A percentile compares a stretch with the other conserved stretches of the same genome.
Conservation (phyloP, 768 basidiomycete species). For the Tricholoma saponaceum region DNA sequence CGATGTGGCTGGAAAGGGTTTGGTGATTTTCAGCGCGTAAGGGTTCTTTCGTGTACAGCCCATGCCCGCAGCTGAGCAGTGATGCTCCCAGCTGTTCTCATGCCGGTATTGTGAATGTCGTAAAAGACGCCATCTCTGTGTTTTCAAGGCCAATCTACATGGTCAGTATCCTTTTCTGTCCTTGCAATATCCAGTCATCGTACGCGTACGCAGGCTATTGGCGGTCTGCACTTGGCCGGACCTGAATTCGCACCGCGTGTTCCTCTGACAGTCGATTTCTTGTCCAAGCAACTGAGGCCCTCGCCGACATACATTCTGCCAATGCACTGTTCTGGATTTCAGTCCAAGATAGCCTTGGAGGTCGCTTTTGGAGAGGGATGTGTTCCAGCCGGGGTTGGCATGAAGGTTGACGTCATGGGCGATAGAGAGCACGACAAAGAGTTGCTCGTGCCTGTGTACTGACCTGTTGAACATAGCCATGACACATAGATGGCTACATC, state of each 20-base stretch:
- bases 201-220: constrained; percentile 50
- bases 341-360: constrained; percentile 69
- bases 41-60: constrained; percentile 21
- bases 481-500: neutral
- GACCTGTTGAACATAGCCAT: neutral
- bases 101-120: constrained; percentile 83
- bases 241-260: constrained; percentile 63
- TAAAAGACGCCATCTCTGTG: constrained; percentile 59
- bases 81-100: constrained; percentile 43
- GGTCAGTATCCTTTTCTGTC: constrained; percentile 34
- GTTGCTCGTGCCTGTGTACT: constrained; percentile 29
- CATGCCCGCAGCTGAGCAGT: neutral
- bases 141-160: constrained; percentile 74
- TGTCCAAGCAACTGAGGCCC: constrained; percentile 57
- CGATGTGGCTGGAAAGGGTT: constrained; percentile 77
- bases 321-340: constrained; percentile 84
- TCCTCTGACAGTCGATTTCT: constrained; percentile 64
- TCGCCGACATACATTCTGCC: constrained; percentile 70
- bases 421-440: constrained; percentile 37
- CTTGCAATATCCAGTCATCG: neutral
- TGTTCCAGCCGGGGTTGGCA: constrained; percentile 75
- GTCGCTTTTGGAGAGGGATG: constrained; percentile 67
- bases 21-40: constrained; percentile 82
- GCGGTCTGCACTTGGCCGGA: constrained; percentile 80
- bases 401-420: constrained; percentile 55